Evolutionary conservation across 2,329 filamentous ascomycete species (phyloP).

Genomic region (Penicillium sp.): DNA sequence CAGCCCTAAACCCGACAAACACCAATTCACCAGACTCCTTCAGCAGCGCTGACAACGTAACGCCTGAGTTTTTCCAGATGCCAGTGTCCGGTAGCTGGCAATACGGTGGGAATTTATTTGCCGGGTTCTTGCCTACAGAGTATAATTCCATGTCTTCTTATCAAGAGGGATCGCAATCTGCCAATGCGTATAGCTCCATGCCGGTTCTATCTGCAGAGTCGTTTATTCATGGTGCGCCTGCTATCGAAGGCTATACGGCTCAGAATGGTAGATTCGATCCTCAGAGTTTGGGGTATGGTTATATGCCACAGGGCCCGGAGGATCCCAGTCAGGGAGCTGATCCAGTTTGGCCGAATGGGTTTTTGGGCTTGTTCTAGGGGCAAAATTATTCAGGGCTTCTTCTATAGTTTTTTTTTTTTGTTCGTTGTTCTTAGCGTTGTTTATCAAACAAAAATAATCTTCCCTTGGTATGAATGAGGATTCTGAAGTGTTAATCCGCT

Average conservation of each 20-base stretch:
- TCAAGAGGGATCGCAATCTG: neutral
- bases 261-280: neutral
- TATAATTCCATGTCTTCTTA: neutral
- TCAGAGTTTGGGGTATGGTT: conserved; percentile 7
- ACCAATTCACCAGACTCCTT: conserved; percentile 30
- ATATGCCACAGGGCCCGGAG: conserved; percentile 6
- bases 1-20: conserved; percentile 9
- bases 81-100: conserved; percentile 90
- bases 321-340: conserved; percentile 3
- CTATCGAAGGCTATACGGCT: neutral
- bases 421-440: neutral
- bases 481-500: neutral
- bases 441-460: neutral
- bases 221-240: conserved; percentile 13
- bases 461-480: too few relatives aligned
- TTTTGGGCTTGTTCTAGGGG: conserved; percentile 21
- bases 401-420: neutral
- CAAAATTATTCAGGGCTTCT: neutral
- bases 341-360: conserved; percentile 18
- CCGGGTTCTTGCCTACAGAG: conserved; percentile 24
- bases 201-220: conserved; percentile 22
- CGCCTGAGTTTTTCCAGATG: conserved; percentile 77
- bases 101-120: conserved; percentile 28
- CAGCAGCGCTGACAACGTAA: conserved; percentile 14
- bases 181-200: conserved; percentile 5